Base-by-base conservation (phyloP, 148 eudicot species). In the Diospyros kaki region DNA sequence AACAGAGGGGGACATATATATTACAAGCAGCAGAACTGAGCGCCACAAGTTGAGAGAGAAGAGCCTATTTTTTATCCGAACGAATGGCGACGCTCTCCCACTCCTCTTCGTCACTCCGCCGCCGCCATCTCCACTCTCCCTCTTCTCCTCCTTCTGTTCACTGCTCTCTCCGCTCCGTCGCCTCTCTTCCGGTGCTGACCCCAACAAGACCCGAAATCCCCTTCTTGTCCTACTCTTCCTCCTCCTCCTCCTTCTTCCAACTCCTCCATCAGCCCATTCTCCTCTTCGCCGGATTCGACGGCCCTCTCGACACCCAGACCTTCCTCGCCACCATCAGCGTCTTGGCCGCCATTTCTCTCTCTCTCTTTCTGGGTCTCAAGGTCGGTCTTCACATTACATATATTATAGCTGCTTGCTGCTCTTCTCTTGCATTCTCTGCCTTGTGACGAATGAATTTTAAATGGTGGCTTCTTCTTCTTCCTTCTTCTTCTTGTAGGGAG, bases 271-370 rank as follows among this genome's bases (percentile, higher is more conserved):
- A 84, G 63, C 90, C 96, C 17, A 71, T 94, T 76, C 58, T 91
- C 51, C 73, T 92, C 7, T 81, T 87, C 28, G 58, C 79, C 44
- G 83, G 89, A 8, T 77, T 88, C 52, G 91, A 94, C 46, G 81
- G 83, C 38, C 79, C 87, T 70, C 44, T 85, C 7, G 98, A 94
- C 79, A 90, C 97, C 3, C 95, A 91, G 79, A 88, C 95, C 3
- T 75, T 92, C 13, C 83, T 94, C 70, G 85, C 73, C 74, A 85
- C 97, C 3, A 85, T 91, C 64, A 91, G 97, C 50, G 92, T 94
- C 2, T 81, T 94, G 76, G 86, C 81, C 63, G 98, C 98, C 79
- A 89, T 90, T 82, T 76, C 89, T 14, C 88, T 94, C 48, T 94
- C 98, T 15, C 97, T 94, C 75, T 50, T 68, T 68, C 50, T 68